phyloP scores from a whole-genome alignment of 1,284 basidiomycete species.

The Moniliophthora roreri region DNA sequence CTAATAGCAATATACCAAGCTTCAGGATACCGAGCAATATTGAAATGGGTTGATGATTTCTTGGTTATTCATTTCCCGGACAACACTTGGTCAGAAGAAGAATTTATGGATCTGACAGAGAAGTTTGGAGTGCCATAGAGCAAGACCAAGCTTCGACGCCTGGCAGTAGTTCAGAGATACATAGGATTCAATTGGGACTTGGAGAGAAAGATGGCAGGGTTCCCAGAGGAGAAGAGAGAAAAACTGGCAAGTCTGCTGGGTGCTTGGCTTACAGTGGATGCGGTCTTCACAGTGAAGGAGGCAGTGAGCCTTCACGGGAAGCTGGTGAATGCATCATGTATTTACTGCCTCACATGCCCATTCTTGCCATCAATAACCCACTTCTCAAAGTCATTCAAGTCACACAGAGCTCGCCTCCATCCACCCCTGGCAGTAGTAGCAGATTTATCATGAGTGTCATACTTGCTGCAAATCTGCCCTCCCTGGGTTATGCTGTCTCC shows the following conservation, averaged over 20 bases:
- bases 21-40: conserved; percentile 21
- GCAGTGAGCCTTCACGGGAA: conserved; percentile 34
- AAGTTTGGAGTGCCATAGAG: conserved; percentile 34
- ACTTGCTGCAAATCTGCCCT: conserved; percentile 20
- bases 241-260: conserved; percentile 13
- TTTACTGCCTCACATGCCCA: conserved; percentile 30
- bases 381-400: conserved; percentile 24
- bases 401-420: conserved; percentile 9
- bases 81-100: conserved; percentile 25
- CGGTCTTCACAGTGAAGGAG: conserved; percentile 21
- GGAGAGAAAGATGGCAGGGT: conserved; percentile 18
- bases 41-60: conserved; percentile 46
- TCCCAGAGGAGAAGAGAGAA: conserved; percentile 29
- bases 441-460: conserved; percentile 23
- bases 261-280: conserved; percentile 17
- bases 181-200: conserved; percentile 40
- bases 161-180: conserved; percentile 27
- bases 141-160: conserved; percentile 23
- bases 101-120: conserved; percentile 28
- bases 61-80: conserved; percentile 27
- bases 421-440: conserved; percentile 9
- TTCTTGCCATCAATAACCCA: conserved; percentile 24
- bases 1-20: conserved; percentile 29
- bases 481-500: conserved; percentile 21
- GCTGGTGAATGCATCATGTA: conserved; percentile 30